phyloP scores from a whole-genome alignment of 2,329 filamentous ascomycete species.

The Aspergillus quadrilineatus region DNA sequence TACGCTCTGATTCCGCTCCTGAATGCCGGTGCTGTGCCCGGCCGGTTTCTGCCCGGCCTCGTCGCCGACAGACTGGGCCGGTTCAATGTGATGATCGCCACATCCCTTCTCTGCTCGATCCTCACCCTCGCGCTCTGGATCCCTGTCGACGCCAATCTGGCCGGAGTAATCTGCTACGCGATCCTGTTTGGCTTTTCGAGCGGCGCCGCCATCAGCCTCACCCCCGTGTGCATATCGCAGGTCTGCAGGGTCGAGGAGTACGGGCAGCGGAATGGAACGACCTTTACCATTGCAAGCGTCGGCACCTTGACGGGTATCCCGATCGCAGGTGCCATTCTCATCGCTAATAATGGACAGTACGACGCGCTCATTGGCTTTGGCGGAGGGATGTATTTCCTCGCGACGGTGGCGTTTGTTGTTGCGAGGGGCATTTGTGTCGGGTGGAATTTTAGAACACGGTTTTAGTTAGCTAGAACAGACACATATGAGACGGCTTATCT shows the following conservation, averaged over 20 bases:
- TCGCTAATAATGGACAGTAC: constrained; percentile 9
- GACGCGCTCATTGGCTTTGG: constrained; percentile 20
- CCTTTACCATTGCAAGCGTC: constrained; percentile 25
- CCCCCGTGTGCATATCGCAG: constrained; percentile 33
- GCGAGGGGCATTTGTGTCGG: constrained; percentile 24
- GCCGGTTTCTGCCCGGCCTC: constrained; percentile 35
- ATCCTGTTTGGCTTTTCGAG: constrained; percentile 27
- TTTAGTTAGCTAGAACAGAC: constrained; percentile 12
- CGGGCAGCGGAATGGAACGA: constrained; percentile 27
- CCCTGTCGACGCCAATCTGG: constrained; percentile 11
- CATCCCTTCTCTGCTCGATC: constrained; percentile 19
- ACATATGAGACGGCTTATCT: not conserved
- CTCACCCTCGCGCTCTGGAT: constrained; percentile 28
- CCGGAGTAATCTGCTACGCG: constrained; percentile 23
- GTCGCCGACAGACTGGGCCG: constrained; percentile 35
- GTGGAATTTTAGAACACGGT: constrained; percentile 21
- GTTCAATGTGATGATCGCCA: constrained; percentile 36
- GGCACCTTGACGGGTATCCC: constrained; percentile 26
- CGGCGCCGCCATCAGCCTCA: constrained; percentile 31
- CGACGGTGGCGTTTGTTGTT: constrained; percentile 25
- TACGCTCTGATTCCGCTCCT: constrained; percentile 34
- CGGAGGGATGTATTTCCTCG: constrained; percentile 26
- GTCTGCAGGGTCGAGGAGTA: constrained; percentile 30
- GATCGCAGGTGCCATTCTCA: constrained; percentile 26
- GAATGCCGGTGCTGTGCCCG: constrained; percentile 33